Evolutionary conservation across 768 basidiomycete genomes (phyloP).

Genomic region (Psilocybe cyanescens): DNA sequence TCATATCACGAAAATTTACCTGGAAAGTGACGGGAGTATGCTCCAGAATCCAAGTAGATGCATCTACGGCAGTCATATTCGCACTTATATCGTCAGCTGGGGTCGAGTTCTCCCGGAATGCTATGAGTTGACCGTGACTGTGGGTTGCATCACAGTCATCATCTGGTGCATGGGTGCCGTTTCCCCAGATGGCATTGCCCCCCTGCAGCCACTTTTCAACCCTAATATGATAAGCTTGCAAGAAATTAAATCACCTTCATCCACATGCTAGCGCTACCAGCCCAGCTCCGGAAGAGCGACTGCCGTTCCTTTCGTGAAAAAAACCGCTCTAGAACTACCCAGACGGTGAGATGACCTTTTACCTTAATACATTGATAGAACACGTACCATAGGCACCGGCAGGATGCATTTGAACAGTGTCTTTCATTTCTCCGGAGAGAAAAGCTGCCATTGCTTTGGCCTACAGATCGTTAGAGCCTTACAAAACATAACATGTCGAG

Average conservation of each 20-base stretch:
- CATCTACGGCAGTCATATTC: constrained; percentile 83
- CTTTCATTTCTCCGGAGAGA: constrained; percentile 93
- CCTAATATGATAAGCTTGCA: too few relatives aligned
- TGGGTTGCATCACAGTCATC: constrained; percentile 57
- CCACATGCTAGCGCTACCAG: constrained; percentile 93
- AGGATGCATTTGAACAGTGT: constrained; percentile 85
- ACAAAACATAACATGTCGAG: not conserved
- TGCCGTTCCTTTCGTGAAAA: constrained; percentile 91
- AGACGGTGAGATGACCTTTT: not conserved
- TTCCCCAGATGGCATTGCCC: constrained; percentile 85
- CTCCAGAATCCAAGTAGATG: constrained; percentile 77
- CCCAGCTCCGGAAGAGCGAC: constrained; percentile 92
- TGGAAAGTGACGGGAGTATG: constrained; percentile 86
- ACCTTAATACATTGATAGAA: not conserved
- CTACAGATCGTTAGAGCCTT: constrained; percentile 35
- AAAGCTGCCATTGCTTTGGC: constrained; percentile 96
- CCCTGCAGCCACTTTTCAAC: constrained; percentile 48
- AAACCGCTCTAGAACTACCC: constrained; percentile 78
- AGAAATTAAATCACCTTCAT: constrained; percentile 62
- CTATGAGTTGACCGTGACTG: constrained; percentile 82
- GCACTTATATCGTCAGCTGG: constrained; percentile 25
- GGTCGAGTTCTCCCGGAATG: constrained; percentile 58
- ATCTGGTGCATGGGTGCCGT: constrained; percentile 76
- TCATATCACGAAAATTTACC: constrained; percentile 35
- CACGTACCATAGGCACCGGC: constrained; percentile 73